Percentiles rank a stretch among this genome's conserved stretches.
Conservation (phyloP, 345 rosid species). For the Pistacia integerrima region DNA sequence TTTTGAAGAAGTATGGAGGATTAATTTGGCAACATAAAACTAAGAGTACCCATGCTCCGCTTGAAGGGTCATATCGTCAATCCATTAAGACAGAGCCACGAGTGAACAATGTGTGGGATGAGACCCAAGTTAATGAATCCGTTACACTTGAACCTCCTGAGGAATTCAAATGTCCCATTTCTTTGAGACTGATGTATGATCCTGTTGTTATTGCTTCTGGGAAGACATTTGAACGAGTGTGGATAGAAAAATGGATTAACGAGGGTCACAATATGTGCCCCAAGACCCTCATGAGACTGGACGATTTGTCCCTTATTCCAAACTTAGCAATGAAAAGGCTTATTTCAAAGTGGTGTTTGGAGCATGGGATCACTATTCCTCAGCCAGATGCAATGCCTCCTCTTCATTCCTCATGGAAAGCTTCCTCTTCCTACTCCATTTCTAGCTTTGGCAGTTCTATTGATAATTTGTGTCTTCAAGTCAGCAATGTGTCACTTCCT, state of each 20-base stretch:
- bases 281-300: slow-evolving; percentile 28
- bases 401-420: slow-evolving; percentile 3
- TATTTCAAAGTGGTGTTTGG: slow-evolving; percentile 35
- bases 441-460: slow-evolving; percentile 44
- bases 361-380: slow-evolving; percentile 27
- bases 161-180: slow-evolving; percentile 39
- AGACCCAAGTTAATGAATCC: background rate
- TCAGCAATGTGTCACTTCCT: slow-evolving; percentile 27
- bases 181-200: slow-evolving; percentile 40
- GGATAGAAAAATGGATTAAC: slow-evolving; percentile 47
- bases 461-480: slow-evolving; percentile 26
- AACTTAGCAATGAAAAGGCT: slow-evolving; percentile 32
- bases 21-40: slow-evolving; percentile 15
- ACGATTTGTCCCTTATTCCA: slow-evolving; percentile 29
- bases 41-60: background rate
- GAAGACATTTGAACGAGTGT: slow-evolving; percentile 39
- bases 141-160: slow-evolving; percentile 26
- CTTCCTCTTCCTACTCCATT: slow-evolving; percentile 28
- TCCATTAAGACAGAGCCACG: background rate
- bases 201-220: slow-evolving; percentile 46
- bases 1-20: slow-evolving; percentile 40
- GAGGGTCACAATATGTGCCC: slow-evolving; percentile 41
- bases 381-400: slow-evolving; percentile 17
- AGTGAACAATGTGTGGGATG: background rate
- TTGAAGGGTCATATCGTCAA: too few species aligned